Conservation (phyloP, 192 early-diverging fungal species). For the Coemansia asiatica region DNA sequence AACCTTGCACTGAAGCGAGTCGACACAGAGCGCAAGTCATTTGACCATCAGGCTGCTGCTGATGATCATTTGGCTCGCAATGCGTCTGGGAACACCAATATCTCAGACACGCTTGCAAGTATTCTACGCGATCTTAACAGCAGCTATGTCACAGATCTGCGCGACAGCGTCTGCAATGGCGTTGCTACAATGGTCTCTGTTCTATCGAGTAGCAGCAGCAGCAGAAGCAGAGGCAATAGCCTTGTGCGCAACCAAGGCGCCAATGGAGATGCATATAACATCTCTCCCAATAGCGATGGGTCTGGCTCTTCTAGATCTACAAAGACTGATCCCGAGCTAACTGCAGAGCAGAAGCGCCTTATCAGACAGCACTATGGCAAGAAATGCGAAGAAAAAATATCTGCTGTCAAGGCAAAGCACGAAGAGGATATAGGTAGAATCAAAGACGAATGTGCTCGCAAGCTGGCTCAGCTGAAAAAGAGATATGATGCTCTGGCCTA, state of each 20-base stretch:
- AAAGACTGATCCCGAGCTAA: constrained; percentile 13
- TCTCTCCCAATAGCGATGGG: neutral
- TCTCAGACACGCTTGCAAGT: constrained; percentile 22
- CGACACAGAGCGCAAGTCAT: constrained; percentile 5
- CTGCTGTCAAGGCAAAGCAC: neutral
- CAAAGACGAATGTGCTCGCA: neutral
- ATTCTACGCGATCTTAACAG: constrained; percentile 22
- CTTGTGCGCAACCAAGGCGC: neutral
- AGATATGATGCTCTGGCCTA: neutral
- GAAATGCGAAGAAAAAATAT: constrained; percentile 11
- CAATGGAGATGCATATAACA: neutral
- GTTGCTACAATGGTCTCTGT: constrained; percentile 12
- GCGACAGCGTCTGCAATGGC: constrained; percentile 29
- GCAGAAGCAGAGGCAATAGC: neutral
- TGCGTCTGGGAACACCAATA: constrained; percentile 11
- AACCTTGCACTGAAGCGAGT: constrained; percentile 19
- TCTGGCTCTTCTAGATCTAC: constrained; percentile 13
- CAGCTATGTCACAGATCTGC: constrained; percentile 22
- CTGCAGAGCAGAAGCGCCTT: constrained; percentile 29
- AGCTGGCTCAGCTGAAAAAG: constrained; percentile 3
- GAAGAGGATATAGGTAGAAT: neutral
- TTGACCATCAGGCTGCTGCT: neutral
- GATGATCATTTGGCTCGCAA: neutral
- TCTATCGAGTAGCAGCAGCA: neutral
- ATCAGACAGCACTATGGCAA: constrained; percentile 22